phyloP scores from a whole-genome alignment of 1,284 basidiomycete genomes.

The Paramarasmius palmivorus region DNA sequence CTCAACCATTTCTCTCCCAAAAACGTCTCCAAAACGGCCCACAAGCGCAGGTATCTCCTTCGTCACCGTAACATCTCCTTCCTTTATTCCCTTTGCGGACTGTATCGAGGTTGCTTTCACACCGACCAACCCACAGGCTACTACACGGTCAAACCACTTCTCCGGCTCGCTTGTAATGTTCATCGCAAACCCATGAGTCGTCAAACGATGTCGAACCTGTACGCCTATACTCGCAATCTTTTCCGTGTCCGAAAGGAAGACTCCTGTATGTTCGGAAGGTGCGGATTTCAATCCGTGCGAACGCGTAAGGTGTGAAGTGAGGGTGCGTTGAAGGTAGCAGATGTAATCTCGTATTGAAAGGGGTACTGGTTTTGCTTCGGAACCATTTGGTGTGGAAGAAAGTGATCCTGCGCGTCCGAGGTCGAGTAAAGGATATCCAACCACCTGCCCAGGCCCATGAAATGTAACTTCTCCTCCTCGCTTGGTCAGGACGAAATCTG shows the following conservation, averaged over 20 bases:
- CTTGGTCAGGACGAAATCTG: slow-evolving; percentile 83
- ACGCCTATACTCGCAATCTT: slow-evolving; percentile 97
- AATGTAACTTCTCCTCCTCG: slow-evolving; percentile 95
- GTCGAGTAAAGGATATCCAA: slow-evolving; percentile 94
- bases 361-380: too few species aligned
- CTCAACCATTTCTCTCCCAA: slow-evolving; percentile 54
- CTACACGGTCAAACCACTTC: slow-evolving; percentile 84
- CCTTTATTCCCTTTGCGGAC: slow-evolving; percentile 32
- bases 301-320: slow-evolving; percentile 59
- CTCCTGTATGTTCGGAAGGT: slow-evolving; percentile 73
- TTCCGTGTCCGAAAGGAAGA: slow-evolving; percentile 65
- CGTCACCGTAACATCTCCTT: slow-evolving; percentile 36
- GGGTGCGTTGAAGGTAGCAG: slow-evolving; percentile 63
- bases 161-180: slow-evolving; percentile 85
- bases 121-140: slow-evolving; percentile 92
- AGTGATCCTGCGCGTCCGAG: slow-evolving; percentile 48
- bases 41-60: slow-evolving; percentile 56
- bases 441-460: slow-evolving; percentile 96
- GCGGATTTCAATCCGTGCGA: slow-evolving; percentile 54
- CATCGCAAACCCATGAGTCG: slow-evolving; percentile 93
- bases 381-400: slow-evolving; percentile 32
- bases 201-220: slow-evolving; percentile 92
- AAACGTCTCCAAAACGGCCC: slow-evolving; percentile 50
- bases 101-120: slow-evolving; percentile 76
- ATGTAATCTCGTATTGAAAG: slow-evolving; percentile 76